These are phyloP conservation scores for Mortierella sp. DNA, from an alignment of 371 early-diverging fungal species.

Conservation along the genomic window DNA sequence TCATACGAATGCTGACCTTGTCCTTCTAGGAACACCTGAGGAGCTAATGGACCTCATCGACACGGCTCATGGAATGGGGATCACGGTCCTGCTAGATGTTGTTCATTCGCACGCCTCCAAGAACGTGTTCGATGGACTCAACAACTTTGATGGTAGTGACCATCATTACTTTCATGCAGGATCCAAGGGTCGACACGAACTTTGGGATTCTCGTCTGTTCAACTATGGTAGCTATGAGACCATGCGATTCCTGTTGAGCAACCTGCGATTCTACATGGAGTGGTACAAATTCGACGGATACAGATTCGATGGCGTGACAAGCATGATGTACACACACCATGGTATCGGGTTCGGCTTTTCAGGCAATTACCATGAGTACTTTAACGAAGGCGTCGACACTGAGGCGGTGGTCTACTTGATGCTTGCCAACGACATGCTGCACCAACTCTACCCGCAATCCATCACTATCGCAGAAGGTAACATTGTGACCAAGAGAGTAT, in stretches of 20 bases:
- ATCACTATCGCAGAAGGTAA: slow-evolving; percentile 92
- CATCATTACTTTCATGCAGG: slow-evolving; percentile 96
- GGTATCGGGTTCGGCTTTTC: slow-evolving; percentile 94
- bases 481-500: no score
- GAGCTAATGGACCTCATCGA: slow-evolving; percentile 90
- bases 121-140: slow-evolving; percentile 94
- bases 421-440: slow-evolving; percentile 90
- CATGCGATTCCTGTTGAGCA: slow-evolving; percentile 92
- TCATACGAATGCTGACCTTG: no score
- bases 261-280: slow-evolving; percentile 92
- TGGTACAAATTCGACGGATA: slow-evolving; percentile 96
- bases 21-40: slow-evolving; percentile 85
- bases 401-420: slow-evolving; percentile 91
- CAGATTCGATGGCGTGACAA: slow-evolving; percentile 97
- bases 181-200: slow-evolving; percentile 84
- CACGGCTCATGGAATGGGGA: slow-evolving; percentile 91
- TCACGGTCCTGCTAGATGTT: slow-evolving; percentile 92
- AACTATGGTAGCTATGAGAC: slow-evolving; percentile 93
- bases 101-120: slow-evolving; percentile 98
- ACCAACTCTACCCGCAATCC: slow-evolving; percentile 78
- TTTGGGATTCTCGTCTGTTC: slow-evolving; percentile 95
- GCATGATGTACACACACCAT: slow-evolving; percentile 95
- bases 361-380: slow-evolving; percentile 95
- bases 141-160: slow-evolving; percentile 95
- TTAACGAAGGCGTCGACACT: slow-evolving; percentile 83